Percentiles rank a stretch among this genome's conserved stretches.
Conservation (phyloP, 2,329 filamentous ascomycete species). For the Verticillium albo-atrum region DNA sequence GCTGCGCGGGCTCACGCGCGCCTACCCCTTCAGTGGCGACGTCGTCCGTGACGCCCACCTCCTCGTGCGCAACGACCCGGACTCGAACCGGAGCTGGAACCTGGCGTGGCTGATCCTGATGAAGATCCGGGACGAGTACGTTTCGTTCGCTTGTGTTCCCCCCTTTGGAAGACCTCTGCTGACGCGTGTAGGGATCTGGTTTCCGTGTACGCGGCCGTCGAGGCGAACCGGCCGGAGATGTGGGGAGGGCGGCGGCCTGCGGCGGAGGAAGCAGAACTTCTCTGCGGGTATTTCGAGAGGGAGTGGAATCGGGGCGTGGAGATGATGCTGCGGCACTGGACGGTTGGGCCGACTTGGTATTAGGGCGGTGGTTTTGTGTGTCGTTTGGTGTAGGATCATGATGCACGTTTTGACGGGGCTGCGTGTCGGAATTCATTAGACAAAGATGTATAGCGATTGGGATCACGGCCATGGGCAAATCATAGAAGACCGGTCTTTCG, state of each 20-base stretch:
- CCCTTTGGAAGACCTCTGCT: neutral
- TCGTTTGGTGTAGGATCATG: neutral
- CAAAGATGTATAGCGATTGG: too few species aligned
- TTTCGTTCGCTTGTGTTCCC: conserved; percentile 11
- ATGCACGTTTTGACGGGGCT: too few species aligned
- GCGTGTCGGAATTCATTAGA: too few species aligned
- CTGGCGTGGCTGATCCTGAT: conserved; percentile 66
- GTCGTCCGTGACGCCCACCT: conserved; percentile 61
- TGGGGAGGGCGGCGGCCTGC: conserved; percentile 60
- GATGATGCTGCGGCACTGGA: conserved; percentile 67
- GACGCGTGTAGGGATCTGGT: conserved; percentile 48
- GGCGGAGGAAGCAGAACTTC: conserved; percentile 49
- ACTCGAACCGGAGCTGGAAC: conserved; percentile 70
- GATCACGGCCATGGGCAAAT: too few species aligned
- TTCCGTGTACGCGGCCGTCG: conserved; percentile 52
- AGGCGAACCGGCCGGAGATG: conserved; percentile 62
- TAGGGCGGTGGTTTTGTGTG: neutral
- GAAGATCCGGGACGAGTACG: conserved; percentile 63
- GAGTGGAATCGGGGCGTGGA: conserved; percentile 65
- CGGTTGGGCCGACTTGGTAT: conserved; percentile 49
- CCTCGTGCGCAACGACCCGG: conserved; percentile 58
- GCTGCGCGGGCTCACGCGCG: conserved; percentile 61
- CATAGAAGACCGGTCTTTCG: too few species aligned
- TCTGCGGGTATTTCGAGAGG: conserved; percentile 57
- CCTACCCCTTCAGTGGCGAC: conserved; percentile 64